These are phyloP conservation scores for Epichloe typhina DNA, from an alignment of 2,329 filamentous ascomycete genomes.

Conservation along the genomic window DNA sequence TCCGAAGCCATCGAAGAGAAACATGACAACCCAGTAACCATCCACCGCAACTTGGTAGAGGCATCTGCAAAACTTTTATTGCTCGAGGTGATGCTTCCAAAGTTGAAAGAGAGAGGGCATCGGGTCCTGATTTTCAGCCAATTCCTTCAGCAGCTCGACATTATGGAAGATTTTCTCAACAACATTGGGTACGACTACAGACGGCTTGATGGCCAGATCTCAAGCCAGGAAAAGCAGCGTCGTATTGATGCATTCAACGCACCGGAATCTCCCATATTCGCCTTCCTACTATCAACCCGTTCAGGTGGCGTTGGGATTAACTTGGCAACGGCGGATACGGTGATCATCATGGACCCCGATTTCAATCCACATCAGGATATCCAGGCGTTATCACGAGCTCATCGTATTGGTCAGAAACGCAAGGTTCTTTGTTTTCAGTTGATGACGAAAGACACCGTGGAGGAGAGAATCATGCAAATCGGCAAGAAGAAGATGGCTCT, in stretches of 20 bases:
- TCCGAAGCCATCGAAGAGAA: constrained; percentile 81
- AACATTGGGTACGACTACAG: constrained; percentile 61
- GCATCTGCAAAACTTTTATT: constrained; percentile 83
- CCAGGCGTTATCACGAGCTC: constrained; percentile 84
- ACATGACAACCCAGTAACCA: constrained; percentile 42
- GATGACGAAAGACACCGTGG: constrained; percentile 75
- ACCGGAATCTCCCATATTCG: constrained; percentile 69
- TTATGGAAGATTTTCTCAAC: constrained; percentile 82
- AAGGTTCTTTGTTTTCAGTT: constrained; percentile 94
- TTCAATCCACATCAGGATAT: constrained; percentile 98
- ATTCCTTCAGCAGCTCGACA: constrained; percentile 76
- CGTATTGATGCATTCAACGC: constrained; percentile 90
- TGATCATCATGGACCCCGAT: constrained; percentile 93
- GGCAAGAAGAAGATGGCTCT: constrained; percentile 92
- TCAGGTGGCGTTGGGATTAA: constrained; percentile 97
- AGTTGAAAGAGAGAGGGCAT: constrained; percentile 72
- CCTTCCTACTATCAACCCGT: constrained; percentile 83
- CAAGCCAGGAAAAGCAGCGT: constrained; percentile 78
- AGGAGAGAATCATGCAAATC: constrained; percentile 94
- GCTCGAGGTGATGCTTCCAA: constrained; percentile 74
- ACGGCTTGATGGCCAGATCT: constrained; percentile 75
- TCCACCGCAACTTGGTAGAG: constrained; percentile 74
- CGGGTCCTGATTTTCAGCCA: constrained; percentile 93
- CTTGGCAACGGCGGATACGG: constrained; percentile 88
- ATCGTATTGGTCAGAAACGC: constrained; percentile 91